Evolutionary conservation across 2,329 filamentous ascomycete genomes (phyloP), one percentile per base, ranked within the genome.

Genomic region (Camillea tinctor): DNA sequence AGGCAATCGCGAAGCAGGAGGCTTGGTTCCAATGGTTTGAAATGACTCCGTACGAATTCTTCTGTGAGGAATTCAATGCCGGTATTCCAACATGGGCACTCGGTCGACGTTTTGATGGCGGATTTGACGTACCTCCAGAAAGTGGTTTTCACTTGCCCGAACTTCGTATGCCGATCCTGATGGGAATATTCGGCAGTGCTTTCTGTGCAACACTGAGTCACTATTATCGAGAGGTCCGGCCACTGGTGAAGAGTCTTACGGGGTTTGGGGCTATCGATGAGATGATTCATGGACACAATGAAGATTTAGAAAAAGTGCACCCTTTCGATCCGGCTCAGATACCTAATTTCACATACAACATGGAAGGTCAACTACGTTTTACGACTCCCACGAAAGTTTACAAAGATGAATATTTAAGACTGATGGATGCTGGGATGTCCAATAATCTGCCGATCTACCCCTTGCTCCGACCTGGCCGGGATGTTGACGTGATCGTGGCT

Each of bases 11-110:
- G 11, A 86, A 77, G 69, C 81, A 82, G 61, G 90, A 96, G 70
- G 84, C 92, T 2, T 98, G 93, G 91, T 99, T 98, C 69, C 94
- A 99, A 69, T 98, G 95, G 94, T 97, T 95, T 67, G 95, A 99
- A 71, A 90, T 94, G 69, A 96, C 92, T 0, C 94, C 94, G 0
- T 97, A 96, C 71, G 94, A 98, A 73, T 89, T 97, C 72, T 97
- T 95, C 75, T 97, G 93, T 68, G 94, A 98, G 74, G 94, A 97
- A 71, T 88, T 97, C 55, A 84, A 84, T 22, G 93, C 94, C 1
- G 94, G 95, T 2, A 97, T 99, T 62, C 95, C 95, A 0, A 97
- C 92, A 0, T 99, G 94, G 93, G 91, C 93, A 6, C 80, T 98
- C 60, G 95, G 95, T 2, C 85, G 95, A 52, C 88, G 84, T 60